Conservation (phyloP, 352 stramenopile genomes). For the Pythium rhizo-oryzae region DNA sequence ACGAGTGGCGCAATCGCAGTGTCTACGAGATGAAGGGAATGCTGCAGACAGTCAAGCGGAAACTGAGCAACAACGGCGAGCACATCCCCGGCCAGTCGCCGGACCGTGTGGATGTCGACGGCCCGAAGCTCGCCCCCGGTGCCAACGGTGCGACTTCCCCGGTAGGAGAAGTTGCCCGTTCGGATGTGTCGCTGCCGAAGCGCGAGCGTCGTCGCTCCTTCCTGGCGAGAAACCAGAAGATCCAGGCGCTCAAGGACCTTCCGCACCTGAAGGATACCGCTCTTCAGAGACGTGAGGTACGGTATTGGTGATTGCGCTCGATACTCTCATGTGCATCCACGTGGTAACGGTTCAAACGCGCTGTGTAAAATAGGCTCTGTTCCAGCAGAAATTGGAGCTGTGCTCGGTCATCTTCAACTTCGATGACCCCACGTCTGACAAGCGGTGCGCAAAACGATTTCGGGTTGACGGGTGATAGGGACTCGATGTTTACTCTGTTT, state of each 20-base stretch:
- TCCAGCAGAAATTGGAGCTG: slow-evolving; percentile 96
- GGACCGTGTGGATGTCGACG: slow-evolving; percentile 68
- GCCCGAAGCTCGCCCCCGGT: slow-evolving; percentile 31
- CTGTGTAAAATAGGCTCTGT: slow-evolving; percentile 79
- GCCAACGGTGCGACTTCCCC: slow-evolving; percentile 41
- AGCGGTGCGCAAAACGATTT: slow-evolving; percentile 55
- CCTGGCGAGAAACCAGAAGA: slow-evolving; percentile 85
- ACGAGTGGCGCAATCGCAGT: slow-evolving; percentile 24
- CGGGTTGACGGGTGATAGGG: neutral
- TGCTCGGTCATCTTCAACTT: slow-evolving; percentile 98
- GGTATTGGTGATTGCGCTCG: neutral
- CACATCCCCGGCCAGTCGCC: slow-evolving; percentile 52
- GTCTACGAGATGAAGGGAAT: slow-evolving; percentile 84
- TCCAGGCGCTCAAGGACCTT: slow-evolving; percentile 84
- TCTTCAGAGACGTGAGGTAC: slow-evolving; percentile 67
- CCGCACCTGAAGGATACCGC: slow-evolving; percentile 87
- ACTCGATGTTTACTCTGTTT: neutral
- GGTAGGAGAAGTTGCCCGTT: slow-evolving; percentile 74
- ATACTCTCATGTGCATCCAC: neutral
- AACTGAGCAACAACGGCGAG: slow-evolving; percentile 86
- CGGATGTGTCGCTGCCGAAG: slow-evolving; percentile 83
- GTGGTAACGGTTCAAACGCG: too few relatives aligned
- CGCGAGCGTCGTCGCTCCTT: slow-evolving; percentile 83
- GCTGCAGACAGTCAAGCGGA: slow-evolving; percentile 89
- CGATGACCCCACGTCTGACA: slow-evolving; percentile 95